phyloP scores from a whole-genome alignment of 2,329 filamentous ascomycete species.

The Apiospora aurea region DNA sequence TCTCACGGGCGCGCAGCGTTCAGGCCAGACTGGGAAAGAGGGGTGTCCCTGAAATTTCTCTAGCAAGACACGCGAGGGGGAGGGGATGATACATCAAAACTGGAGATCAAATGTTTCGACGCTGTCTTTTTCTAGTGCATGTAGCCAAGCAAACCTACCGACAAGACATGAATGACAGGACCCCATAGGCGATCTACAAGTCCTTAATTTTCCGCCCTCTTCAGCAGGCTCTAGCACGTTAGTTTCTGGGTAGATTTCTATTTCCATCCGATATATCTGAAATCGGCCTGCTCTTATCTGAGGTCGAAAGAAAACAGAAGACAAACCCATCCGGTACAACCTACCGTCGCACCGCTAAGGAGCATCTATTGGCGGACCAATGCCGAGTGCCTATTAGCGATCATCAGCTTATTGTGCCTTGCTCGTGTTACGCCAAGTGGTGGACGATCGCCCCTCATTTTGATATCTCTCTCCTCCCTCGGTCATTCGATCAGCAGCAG shows the following conservation, averaged over 20 bases:
- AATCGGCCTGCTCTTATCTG: neutral
- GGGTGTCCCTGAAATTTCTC: constrained; percentile 17
- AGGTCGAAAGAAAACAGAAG: neutral
- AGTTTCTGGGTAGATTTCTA: constrained; percentile 11
- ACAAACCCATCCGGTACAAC: neutral
- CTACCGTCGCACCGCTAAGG: constrained; percentile 2
- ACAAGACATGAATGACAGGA: neutral
- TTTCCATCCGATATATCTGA: neutral
- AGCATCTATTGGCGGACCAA: neutral
- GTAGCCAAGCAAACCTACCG: constrained; percentile 1
- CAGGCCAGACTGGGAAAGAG: neutral
- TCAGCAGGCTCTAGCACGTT: neutral
- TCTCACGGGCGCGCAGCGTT: neutral
- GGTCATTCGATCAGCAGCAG: constrained; percentile 8
- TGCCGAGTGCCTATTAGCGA: constrained; percentile 16
- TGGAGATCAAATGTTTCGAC: constrained; percentile 22
- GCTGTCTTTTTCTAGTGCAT: neutral
- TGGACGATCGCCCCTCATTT: constrained; percentile 23
- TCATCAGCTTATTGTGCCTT: constrained; percentile 15
- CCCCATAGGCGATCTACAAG: constrained; percentile 4
- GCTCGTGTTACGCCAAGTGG: constrained; percentile 25
- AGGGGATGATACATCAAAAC: constrained; percentile 15
- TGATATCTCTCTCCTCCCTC: constrained; percentile 3
- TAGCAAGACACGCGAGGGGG: neutral
- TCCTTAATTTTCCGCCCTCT: constrained; percentile 3